Base-by-base conservation (phyloP, 164 flowering plant species). In the Nymphaea colorata region DNA sequence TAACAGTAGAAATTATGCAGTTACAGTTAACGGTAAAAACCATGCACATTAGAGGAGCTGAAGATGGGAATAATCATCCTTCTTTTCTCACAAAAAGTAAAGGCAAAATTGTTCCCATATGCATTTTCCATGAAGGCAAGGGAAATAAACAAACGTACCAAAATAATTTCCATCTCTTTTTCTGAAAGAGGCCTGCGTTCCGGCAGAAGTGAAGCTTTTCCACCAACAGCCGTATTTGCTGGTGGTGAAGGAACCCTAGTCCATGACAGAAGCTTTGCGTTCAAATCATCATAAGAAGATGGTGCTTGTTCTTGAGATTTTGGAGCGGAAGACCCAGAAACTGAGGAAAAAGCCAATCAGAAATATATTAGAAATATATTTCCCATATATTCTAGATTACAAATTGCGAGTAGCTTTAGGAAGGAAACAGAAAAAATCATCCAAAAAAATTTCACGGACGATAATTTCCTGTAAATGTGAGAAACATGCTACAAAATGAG, bases 191-290 rank as follows among this genome's bases (percentile, higher is more conserved):
- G 91, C 41, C 85, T 89, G 67, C 90, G 76, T 73, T 89, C 86
- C 64, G 93, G 97, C 81, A 86, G 96, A 73, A 81, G 83, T 67
- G 97, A 87, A 69, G 96, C 97, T 72, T 86, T 91, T 62, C 97
- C 97, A 72, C 90, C 91, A 10, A 75, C 73, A 68, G 79, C 66
- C 67, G 80, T 57, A 55, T 73, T 76, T 55, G 77, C 65, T 41
- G 79, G 73, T 44, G 78, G 61, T 36, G 70, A 68, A 55, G 76
- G 77, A 73, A 75, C 79, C 62, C 74, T 70, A 36, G 80, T 74
- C 42, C 73, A 76, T 11, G 84, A 74, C 68, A 78, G 77, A 75
- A 79, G 73, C 11, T 57, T 65, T 69, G 68, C 45, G 6, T 71
- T 43, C n/a, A 45, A 57, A 3, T 44, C 11, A 44, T 41, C 4